phyloP scores from a whole-genome alignment of 2,329 filamentous ascomycete genomes.

The Anthostomella pinea region DNA sequence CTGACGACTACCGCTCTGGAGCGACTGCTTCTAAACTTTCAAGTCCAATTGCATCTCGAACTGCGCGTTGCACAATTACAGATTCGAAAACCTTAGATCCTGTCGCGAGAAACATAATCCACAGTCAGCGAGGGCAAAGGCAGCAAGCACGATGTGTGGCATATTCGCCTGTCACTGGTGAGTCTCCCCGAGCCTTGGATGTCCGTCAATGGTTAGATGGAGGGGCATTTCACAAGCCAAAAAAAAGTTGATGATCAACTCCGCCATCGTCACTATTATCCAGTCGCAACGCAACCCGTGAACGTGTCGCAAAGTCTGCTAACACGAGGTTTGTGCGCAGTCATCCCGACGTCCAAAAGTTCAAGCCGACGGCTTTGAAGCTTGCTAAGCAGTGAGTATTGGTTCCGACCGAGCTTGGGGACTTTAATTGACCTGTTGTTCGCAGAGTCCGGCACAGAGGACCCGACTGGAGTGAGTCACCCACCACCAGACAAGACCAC shows the following conservation, averaged over 20 bases:
- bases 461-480: conserved; percentile 91
- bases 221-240: conserved; percentile 34
- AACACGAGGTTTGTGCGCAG: conserved; percentile 35
- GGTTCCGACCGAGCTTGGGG: conserved; percentile 4
- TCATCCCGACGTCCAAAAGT: conserved; percentile 92
- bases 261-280: conserved; percentile 24
- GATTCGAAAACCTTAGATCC: too few relatives aligned
- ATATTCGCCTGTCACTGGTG: conserved; percentile 95
- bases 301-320: conserved; percentile 12
- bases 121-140: too few relatives aligned
- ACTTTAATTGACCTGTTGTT: conserved; percentile 38
- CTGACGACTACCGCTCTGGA: too few relatives aligned
- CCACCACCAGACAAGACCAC: conserved; percentile 25
- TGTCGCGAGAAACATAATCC: background rate
- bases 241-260: conserved; percentile 26
- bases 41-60: too few relatives aligned
- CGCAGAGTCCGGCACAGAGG: conserved; percentile 87
- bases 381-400: conserved; percentile 87
- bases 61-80: too few relatives aligned
- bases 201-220: conserved; percentile 26
- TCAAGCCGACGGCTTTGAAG: conserved; percentile 91
- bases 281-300: too few relatives aligned
- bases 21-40: too few relatives aligned
- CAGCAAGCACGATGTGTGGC: conserved; percentile 82
- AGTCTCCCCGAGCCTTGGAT: conserved; percentile 32